Evolutionary conservation across 225 moss, liverwort and hornwort species (phyloP).

Genomic region (Sphagnum contortum): DNA sequence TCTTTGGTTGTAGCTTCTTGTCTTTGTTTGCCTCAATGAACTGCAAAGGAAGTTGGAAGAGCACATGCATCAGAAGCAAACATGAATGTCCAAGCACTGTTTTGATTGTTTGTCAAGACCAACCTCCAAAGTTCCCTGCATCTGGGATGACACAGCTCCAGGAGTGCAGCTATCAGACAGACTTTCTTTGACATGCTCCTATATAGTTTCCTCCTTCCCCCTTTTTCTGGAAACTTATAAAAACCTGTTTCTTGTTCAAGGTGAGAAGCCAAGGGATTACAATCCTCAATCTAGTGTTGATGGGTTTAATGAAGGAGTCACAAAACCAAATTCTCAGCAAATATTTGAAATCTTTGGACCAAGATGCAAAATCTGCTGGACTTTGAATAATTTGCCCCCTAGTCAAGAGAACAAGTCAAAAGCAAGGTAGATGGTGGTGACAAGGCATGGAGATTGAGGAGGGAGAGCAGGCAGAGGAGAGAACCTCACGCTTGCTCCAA

Average conservation of each 20-base stretch:
- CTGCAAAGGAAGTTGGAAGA: constrained; percentile 5
- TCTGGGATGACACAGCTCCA: not conserved
- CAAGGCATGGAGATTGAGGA: too few species aligned
- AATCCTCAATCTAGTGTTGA: too few species aligned
- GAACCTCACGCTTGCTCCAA: constrained; percentile 35
- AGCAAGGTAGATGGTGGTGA: not conserved
- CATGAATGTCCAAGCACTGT: not conserved
- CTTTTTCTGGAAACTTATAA: not conserved
- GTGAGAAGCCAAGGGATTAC: not conserved
- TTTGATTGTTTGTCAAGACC: too few species aligned
- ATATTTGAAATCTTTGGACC: too few species aligned
- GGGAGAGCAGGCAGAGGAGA: too few species aligned
- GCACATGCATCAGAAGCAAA: not conserved
- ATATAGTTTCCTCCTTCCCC: not conserved
- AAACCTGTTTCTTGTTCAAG: too few species aligned
- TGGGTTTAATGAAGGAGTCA: too few species aligned
- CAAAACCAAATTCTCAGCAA: too few species aligned
- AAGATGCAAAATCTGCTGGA: too few species aligned
- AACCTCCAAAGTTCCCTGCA: too few species aligned
- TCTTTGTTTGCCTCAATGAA: constrained; percentile 45
- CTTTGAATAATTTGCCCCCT: too few species aligned
- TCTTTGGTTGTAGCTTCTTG: constrained; percentile 66
- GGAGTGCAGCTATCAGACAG: not conserved
- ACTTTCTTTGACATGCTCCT: not conserved
- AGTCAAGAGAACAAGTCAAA: not conserved